phyloP scores from a whole-genome alignment of 805 yeast species.

The Priceomyces haplophilus region DNA sequence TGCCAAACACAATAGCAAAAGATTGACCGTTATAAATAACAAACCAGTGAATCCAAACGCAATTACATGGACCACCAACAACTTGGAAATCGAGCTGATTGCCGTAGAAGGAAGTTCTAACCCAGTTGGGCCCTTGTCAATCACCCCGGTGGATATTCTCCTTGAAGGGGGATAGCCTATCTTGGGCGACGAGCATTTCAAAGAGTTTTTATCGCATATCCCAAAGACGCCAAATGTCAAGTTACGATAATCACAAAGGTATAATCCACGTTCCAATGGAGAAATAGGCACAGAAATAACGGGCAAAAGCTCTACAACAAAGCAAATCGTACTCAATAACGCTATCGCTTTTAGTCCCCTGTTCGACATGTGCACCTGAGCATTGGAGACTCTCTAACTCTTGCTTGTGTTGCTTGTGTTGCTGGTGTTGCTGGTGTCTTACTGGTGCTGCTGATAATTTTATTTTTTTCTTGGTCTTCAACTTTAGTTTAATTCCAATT shows the following conservation, averaged over 20 bases:
- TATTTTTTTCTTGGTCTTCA: constrained; percentile 1
- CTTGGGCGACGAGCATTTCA: constrained; percentile 29
- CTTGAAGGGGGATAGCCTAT: constrained; percentile 36
- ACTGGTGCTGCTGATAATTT: not conserved
- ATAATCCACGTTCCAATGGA: constrained; percentile 19
- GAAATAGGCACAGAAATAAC: constrained; percentile 43
- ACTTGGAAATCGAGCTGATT: constrained; percentile 37
- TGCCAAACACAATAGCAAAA: not conserved
- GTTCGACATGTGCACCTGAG: constrained; percentile 7
- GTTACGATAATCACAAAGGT: constrained; percentile 30
- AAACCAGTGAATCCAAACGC: constrained; percentile 32
- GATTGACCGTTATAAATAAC: constrained; percentile 12
- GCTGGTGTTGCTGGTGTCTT: too few species aligned
- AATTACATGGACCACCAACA: constrained; percentile 40
- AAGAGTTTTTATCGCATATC: constrained; percentile 28
- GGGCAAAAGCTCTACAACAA: constrained; percentile 36
- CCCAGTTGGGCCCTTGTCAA: constrained; percentile 17
- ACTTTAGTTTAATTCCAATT: too few species aligned
- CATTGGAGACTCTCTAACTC: too few species aligned
- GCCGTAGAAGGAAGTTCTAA: constrained; percentile 41
- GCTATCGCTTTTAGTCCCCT: constrained; percentile 29
- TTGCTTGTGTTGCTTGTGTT: not conserved
- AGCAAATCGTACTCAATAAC: constrained; percentile 26
- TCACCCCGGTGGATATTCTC: too few species aligned
- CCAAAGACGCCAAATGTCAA: constrained; percentile 46